Conservation (phyloP, 495 filamentous ascomycete genomes). For the Chlorociboria aeruginascens region DNA sequence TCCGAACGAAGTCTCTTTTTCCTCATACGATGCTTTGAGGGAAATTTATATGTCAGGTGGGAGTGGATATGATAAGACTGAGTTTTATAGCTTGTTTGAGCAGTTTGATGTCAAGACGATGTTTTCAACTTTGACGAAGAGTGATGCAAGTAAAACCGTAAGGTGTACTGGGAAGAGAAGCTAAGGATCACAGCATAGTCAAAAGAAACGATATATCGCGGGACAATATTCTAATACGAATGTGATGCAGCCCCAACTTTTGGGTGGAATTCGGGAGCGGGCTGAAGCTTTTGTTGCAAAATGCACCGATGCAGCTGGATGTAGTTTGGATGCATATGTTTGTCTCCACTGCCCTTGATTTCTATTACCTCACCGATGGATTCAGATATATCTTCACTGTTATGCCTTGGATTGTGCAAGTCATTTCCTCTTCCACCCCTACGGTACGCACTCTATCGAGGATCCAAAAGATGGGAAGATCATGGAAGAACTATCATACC, state of each 20-base stretch:
- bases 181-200: constrained; percentile 12
- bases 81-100: constrained; percentile 52
- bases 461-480: constrained; percentile 38
- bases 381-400: constrained; percentile 34
- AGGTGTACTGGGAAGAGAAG: background rate
- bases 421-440: constrained; percentile 51
- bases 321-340: constrained; percentile 47
- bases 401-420: constrained; percentile 57
- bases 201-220: constrained; percentile 47
- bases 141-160: constrained; percentile 1
- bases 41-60: constrained; percentile 55
- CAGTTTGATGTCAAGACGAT: constrained; percentile 34
- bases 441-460: constrained; percentile 44
- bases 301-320: constrained; percentile 29
- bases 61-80: constrained; percentile 57
- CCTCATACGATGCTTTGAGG: constrained; percentile 42
- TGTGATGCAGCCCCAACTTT: constrained; percentile 37
- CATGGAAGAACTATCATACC: constrained; percentile 54
- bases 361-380: background rate
- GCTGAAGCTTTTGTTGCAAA: constrained; percentile 38
- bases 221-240: constrained; percentile 58
- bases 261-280: constrained; percentile 41
- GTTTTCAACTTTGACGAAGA: constrained; percentile 11
- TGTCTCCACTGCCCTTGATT: constrained; percentile 6
- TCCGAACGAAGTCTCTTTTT: constrained; percentile 51